Evolutionary conservation across 345 rosid genomes (phyloP).

Genomic region (Eucalyptus marginata): DNA sequence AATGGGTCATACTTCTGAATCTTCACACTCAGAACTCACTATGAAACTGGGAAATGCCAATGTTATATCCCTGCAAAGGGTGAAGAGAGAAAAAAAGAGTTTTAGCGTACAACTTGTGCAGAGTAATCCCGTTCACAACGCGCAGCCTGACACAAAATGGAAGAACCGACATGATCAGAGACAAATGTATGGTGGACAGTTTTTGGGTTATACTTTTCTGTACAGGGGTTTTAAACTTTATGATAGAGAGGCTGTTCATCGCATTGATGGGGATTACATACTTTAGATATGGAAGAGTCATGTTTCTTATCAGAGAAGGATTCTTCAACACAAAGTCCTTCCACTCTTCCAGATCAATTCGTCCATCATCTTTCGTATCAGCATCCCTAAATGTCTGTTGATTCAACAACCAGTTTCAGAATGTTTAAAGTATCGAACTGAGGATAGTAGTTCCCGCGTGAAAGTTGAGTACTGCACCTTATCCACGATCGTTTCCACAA

Average conservation of each 20-base stretch:
- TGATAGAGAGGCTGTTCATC: background rate
- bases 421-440: background rate
- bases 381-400: conserved; percentile 54
- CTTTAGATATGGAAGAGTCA: conserved; percentile 81
- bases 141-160: background rate
- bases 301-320: conserved; percentile 74
- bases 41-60: conserved; percentile 78
- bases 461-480: conserved; percentile 25
- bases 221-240: background rate
- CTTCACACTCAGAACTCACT: conserved; percentile 44
- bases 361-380: conserved; percentile 51
- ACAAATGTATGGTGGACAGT: background rate
- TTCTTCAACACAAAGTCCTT: conserved; percentile 46
- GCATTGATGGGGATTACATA: conserved; percentile 5
- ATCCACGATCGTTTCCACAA: conserved; percentile 54
- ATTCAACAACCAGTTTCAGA: background rate
- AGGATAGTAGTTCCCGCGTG: background rate
- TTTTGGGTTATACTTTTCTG: background rate
- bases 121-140: background rate
- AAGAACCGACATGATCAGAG: background rate
- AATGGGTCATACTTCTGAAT: conserved; percentile 6
- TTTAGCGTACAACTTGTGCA: too few species aligned
- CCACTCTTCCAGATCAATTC: conserved; percentile 77
- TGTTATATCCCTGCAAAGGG: conserved; percentile 63
- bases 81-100: background rate